Evolutionary conservation across 768 basidiomycete genomes (phyloP), one percentile per base, ranked within the genome.

Genomic region (Leucogyrophana mollusca): DNA sequence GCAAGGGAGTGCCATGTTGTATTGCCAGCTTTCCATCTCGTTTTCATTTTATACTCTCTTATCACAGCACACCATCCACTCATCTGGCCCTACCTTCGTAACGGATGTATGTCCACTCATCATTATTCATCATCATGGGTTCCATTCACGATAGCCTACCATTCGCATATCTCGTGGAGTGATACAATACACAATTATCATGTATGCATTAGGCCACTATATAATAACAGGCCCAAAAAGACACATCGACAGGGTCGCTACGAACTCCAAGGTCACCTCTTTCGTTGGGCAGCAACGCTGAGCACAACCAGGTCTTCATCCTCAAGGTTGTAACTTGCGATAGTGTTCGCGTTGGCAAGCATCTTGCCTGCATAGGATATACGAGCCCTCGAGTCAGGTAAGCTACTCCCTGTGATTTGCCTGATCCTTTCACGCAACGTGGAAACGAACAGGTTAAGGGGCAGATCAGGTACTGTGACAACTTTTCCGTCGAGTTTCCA

Each of bases 341-440:
- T 82, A 51, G 90, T 85, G 49, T 80, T 85, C 43, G 78, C 76
- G 64, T 96, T 96, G 46, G 87, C 90, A 54, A 97, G 76, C 78
- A 91, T 87, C 70, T 91, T 93, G 34, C 83, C 83, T 51, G 73
- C 66, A 62, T 87, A 92, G 24, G 87, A 85, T 51, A 97, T 64
- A 56, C 89, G 74, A 58, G 96, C 86, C 49, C 81, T 80, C 30
- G 86, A 87, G n/a, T 86, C 81, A 9, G 90, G 76, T 24, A 94
- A 70, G n/a, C 79, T 74, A 59, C 87, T 90, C 46, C 85, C 90
- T 18, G 87, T 84, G 43, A 82, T 78, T 50, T 83, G 80, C 51
- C 88, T 70, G 46, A 97, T 90, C 44, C 92, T 84, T 63, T 97
- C 94, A 34, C 95, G 85, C 17, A 99, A 73, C 3, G 91, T 89